These are phyloP conservation scores for Debaryomyces maramus DNA, from an alignment of 805 yeast genomes.

Conservation along the genomic window DNA sequence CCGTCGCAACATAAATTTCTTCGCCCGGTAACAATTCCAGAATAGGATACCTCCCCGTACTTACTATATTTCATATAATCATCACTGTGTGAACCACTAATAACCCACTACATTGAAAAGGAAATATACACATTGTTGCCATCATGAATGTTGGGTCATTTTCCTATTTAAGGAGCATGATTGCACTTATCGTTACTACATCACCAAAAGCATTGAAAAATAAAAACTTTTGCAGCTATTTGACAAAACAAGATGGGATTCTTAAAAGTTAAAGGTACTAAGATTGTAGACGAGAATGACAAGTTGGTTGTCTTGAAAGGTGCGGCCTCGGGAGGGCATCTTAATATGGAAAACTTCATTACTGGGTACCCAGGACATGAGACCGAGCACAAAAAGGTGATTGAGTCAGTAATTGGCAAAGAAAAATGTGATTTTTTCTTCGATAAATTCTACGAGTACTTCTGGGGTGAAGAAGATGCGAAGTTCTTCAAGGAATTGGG, in stretches of 20 bases:
- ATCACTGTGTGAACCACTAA: too few species aligned
- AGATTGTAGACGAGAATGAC: conserved; percentile 46
- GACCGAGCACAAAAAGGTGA: conserved; percentile 47
- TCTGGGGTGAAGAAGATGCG: conserved; percentile 54
- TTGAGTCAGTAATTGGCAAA: conserved; percentile 41
- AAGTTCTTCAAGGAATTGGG: conserved; percentile 42
- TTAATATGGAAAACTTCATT: conserved; percentile 58
- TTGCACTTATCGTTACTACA: too few species aligned
- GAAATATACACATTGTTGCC: too few species aligned
- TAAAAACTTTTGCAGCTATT: background rate
- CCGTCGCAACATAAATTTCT: too few species aligned
- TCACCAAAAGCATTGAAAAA: background rate
- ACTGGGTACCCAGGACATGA: conserved; percentile 58
- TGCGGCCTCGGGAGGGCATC: conserved; percentile 50
- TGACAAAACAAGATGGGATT: conserved; percentile 14
- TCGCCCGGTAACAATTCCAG: too few species aligned
- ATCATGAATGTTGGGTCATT: too few species aligned
- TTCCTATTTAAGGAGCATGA: too few species aligned
- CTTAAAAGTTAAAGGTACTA: conserved; percentile 46
- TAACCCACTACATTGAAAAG: too few species aligned
- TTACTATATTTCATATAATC: too few species aligned
- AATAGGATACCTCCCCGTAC: too few species aligned
- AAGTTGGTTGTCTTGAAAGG: conserved; percentile 45
- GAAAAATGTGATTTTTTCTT: conserved; percentile 51
- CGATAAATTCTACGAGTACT: conserved; percentile 52